phyloP scores from a whole-genome alignment of 208 protist genomes.

The Crithidia bombi region DNA sequence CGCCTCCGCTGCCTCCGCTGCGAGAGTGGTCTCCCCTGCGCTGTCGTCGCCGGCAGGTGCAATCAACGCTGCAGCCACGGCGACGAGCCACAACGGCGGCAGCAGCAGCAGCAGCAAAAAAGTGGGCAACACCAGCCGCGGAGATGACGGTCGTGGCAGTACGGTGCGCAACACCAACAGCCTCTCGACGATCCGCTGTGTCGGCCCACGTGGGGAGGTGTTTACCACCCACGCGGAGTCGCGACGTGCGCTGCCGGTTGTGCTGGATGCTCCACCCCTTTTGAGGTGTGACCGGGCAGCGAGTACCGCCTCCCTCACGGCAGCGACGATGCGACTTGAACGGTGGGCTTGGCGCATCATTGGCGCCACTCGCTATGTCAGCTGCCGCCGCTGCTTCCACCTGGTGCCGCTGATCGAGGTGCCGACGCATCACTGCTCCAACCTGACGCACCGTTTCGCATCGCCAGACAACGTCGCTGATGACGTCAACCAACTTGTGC shows the following conservation, averaged over 20 bases:
- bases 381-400: slow-evolving; percentile 55
- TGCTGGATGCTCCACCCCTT: slow-evolving; percentile 19
- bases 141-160: neutral
- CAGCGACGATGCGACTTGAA: slow-evolving; percentile 43
- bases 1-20: neutral
- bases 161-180: neutral
- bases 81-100: neutral
- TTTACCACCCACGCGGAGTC: slow-evolving; percentile 62
- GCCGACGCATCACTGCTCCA: slow-evolving; percentile 45
- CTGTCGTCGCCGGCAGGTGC: neutral
- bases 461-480: slow-evolving; percentile 29
- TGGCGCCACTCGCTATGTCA: slow-evolving; percentile 49
- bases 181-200: neutral
- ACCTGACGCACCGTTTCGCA: slow-evolving; percentile 24
- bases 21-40: neutral
- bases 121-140: neutral
- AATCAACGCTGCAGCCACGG: neutral
- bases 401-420: slow-evolving; percentile 61
- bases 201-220: slow-evolving; percentile 68
- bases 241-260: slow-evolving; percentile 21
- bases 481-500: slow-evolving; percentile 43
- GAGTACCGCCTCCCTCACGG: slow-evolving; percentile 18
- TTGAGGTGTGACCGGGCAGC: slow-evolving; percentile 7
- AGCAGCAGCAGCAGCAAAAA: neutral
- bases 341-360: slow-evolving; percentile 79